Percentiles rank a stretch among this genome's conserved stretches.
phyloP scores from a whole-genome alignment of 305 asterid genomes.

The Solanum aculeatissimum region DNA sequence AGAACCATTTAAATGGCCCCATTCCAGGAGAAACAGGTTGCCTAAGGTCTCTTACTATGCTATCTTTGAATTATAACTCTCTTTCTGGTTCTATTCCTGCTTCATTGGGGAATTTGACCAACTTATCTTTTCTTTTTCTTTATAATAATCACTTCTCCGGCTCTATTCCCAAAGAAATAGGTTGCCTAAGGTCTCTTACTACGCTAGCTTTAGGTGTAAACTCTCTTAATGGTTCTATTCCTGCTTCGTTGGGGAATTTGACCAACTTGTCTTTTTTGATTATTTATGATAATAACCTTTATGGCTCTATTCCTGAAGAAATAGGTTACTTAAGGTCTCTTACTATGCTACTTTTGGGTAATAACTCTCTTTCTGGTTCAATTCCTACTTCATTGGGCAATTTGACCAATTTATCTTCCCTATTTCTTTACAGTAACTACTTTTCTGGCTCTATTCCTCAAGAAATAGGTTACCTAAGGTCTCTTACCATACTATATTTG shows the following conservation, averaged over 20 bases:
- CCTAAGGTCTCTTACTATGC: neutral
- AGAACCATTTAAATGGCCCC: too few relatives aligned
- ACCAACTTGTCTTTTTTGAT: rapidly evolving
- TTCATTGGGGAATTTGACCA: neutral
- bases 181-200: neutral
- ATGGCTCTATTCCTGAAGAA: neutral
- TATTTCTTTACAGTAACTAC: rapidly evolving
- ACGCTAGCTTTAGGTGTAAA: rapidly evolving
- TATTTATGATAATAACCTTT: neutral
- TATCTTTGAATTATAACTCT: neutral
- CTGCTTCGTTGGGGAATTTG: neutral
- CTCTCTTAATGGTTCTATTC: neutral
- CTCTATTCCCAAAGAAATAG: neutral
- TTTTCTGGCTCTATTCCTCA: neutral
- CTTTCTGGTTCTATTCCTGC: neutral
- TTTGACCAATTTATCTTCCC: neutral
- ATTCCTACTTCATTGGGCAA: neutral
- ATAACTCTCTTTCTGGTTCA: neutral
- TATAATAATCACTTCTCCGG: rapidly evolving
- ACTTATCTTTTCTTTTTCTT: rapidly evolving
- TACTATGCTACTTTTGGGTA: rapidly evolving
- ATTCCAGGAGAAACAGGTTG: neutral
- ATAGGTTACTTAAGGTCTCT: neutral
- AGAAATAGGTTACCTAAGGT: too few relatives aligned
- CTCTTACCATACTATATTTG: too few relatives aligned